Evolutionary conservation across 768 basidiomycete genomes (phyloP).

Genomic region (Cubamyces sp.): DNA sequence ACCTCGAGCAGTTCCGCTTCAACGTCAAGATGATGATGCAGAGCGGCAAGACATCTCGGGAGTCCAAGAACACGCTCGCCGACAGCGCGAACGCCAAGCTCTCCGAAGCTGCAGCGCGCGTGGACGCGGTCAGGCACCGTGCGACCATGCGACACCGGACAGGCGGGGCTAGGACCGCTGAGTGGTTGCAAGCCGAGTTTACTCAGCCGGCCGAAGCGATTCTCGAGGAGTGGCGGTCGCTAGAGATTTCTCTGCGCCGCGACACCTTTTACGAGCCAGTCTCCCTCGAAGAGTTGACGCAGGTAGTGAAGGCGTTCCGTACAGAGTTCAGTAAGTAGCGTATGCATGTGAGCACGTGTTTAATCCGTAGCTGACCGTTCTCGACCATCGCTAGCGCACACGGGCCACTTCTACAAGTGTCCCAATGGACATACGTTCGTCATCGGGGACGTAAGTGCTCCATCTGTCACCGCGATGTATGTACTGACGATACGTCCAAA

Average conservation of each 20-base stretch:
- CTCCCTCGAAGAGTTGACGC: constrained; percentile 55
- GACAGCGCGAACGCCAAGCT: constrained; percentile 27
- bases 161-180: constrained; percentile 18
- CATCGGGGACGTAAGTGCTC: constrained; percentile 32
- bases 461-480: background rate
- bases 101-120: constrained; percentile 9
- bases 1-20: constrained; percentile 56
- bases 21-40: constrained; percentile 41
- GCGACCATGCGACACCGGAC: constrained; percentile 13
- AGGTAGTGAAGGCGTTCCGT: constrained; percentile 50
- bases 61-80: constrained; percentile 31
- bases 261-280: constrained; percentile 56
- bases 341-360: background rate
- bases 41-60: constrained; percentile 21
- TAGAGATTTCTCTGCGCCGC: constrained; percentile 43
- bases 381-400: constrained; percentile 24
- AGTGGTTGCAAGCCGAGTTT: constrained; percentile 53
- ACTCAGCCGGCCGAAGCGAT: constrained; percentile 41
- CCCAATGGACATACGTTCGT: constrained; percentile 38
- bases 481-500: background rate
- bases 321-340: constrained; percentile 46
- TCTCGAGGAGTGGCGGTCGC: constrained; percentile 49
- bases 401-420: constrained; percentile 38
- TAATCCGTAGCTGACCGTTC: background rate
- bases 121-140: background rate